A percentile compares a stretch with the other conserved stretches of the same genome.
Evolutionary conservation across 192 early-diverging fungal genomes (phyloP).

Genomic region (Bifiguratus adelaidae): DNA sequence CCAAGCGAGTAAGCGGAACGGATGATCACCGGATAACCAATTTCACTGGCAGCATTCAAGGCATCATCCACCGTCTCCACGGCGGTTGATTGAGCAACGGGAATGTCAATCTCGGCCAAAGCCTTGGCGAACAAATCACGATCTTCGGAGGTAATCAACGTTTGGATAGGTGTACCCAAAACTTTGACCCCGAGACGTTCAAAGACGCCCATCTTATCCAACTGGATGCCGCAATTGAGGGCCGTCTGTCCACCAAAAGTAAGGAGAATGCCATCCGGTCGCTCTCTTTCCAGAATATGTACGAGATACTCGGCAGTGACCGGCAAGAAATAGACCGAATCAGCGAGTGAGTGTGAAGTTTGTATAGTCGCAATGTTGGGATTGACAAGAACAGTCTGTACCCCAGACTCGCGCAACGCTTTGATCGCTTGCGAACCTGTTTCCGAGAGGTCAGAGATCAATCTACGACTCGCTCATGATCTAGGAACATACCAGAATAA

Average conservation of each 20-base stretch:
- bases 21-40: constrained; percentile 91
- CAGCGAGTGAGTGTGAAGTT: constrained; percentile 87
- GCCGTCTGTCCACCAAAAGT: constrained; percentile 98
- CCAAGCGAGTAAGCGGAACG: constrained; percentile 92
- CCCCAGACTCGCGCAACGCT: constrained; percentile 82
- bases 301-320: constrained; percentile 87
- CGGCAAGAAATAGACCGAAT: constrained; percentile 93
- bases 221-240: constrained; percentile 87
- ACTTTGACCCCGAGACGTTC: constrained; percentile 79
- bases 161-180: constrained; percentile 90
- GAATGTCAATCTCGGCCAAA: constrained; percentile 76
- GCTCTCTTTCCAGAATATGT: constrained; percentile 87
- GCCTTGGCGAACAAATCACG: constrained; percentile 92
- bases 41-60: constrained; percentile 67
- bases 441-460: neutral
- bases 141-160: constrained; percentile 87
- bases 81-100: constrained; percentile 81
- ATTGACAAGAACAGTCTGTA: constrained; percentile 95
- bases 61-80: constrained; percentile 85
- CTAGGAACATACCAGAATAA: constrained; percentile 67
- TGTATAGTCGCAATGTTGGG: constrained; percentile 99
- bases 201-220: constrained; percentile 75
- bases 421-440: constrained; percentile 94
- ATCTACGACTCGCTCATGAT: neutral
- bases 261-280: constrained; percentile 89